Base-by-base conservation (phyloP, 2,329 filamentous ascomycete genomes). In the Scytalidium sp. region DNA sequence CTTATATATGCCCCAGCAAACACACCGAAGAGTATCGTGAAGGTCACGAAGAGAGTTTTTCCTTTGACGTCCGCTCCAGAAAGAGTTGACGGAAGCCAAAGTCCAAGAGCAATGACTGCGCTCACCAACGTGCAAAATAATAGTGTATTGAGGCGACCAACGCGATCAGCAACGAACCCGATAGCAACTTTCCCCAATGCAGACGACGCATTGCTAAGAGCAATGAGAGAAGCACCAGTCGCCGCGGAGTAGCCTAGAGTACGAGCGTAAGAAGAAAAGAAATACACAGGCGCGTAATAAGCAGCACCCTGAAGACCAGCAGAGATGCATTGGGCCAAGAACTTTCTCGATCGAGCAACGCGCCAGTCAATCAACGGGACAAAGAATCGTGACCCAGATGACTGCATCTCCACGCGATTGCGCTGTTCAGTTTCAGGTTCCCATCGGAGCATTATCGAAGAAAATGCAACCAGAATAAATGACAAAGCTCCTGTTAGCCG, bases 1-100 rank as follows among this genome's bases (percentile, higher is more conserved):
- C 66, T 65, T 27, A 71, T 66, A 50, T 71, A 72, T 3, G 69
- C 68, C 36, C 66, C 63, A 8, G 68, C 69, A 45, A 69, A 69
- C 5, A 64, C 51, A 19, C 69, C 68, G 41, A 71, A 71, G 1
- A 65, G 41, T 11, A 67, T 57, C 2, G 61, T 59, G 43, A 67
- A 70, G 6, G 60, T 49, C 19, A 69, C 58, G 39, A 69, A 68
- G 15, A 70, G 57, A 1, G 19, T 49, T 7, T 20, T 41, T 43
- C 39, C 23, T 9, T 41, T 43, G 3, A 44, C 32, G 15, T 43
- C 41, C 11, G 21, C 13, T 7, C 43, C 36, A n/a, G 23, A 46
- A 15, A 56, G 20, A 13, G 46, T 53, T n/a, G 44, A 49, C 47
- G 60, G 44, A 47, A 58, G 53, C 65, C 64, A 67, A 15, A 67